Percentiles rank a stretch among this genome's conserved stretches.
Evolutionary conservation across 352 stramenopile genomes (phyloP).

Genomic region (Phytophthora foliorum): DNA sequence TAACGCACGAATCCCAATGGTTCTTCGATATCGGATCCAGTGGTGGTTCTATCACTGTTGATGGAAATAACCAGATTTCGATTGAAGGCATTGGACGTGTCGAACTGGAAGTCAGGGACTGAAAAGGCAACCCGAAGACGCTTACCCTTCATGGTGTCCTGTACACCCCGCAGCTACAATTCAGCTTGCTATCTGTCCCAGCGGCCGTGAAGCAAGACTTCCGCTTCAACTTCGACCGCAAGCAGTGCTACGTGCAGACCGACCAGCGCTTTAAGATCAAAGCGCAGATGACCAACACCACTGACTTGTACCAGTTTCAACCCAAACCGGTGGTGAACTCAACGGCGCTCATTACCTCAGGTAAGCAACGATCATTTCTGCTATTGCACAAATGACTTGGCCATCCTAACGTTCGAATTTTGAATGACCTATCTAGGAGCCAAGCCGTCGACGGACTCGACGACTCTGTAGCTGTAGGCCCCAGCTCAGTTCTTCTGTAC

Average conservation of each 20-base stretch:
- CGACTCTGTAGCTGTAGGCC: no score
- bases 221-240: slow-evolving; percentile 18
- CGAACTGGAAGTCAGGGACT: slow-evolving; percentile 24
- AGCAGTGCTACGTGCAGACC: slow-evolving; percentile 6
- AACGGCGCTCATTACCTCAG: slow-evolving; percentile 6
- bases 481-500: slow-evolving; percentile 1
- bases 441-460: slow-evolving; percentile 9
- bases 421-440: slow-evolving; percentile 14
- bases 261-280: slow-evolving; percentile 25
- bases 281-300: background rate
- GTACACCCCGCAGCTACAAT: no score
- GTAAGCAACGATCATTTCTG: slow-evolving; percentile 1
- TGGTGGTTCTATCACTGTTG: slow-evolving; percentile 22
- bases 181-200: no score
- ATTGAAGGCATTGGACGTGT: slow-evolving; percentile 21
- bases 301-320: slow-evolving; percentile 26
- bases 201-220: slow-evolving; percentile 6
- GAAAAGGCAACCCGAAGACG: slow-evolving; percentile 17
- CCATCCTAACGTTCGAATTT: slow-evolving; percentile 16
- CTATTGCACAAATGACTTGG: no score
- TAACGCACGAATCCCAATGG: slow-evolving; percentile 15
- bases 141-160: no score
- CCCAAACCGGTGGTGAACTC: background rate
- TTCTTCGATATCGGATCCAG: slow-evolving; percentile 11
- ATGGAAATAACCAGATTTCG: no score